Base-by-base conservation (phyloP, 345 rosid species). In the Salix caprea region DNA sequence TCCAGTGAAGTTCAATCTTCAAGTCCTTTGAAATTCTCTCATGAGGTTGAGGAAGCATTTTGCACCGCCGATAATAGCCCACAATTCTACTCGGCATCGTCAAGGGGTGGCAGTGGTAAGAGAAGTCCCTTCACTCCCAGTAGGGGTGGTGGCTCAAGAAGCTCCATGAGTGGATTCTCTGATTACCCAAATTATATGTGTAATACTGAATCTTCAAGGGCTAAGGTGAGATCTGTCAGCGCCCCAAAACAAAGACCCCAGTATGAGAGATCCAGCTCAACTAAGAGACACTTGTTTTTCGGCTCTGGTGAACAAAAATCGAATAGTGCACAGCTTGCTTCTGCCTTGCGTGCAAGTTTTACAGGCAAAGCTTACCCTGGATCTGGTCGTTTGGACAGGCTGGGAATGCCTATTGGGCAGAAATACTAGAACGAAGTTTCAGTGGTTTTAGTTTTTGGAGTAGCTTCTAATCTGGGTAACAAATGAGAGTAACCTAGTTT, bases 171-270 rank as follows among this genome's bases (percentile, higher is more conserved):
- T 60, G 88, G 91, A 6, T 92, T 84, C 86, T 81, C 87, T 0
- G 95, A 85, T 79, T 81, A 87, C 78, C 99, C 99, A 23, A 96
- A 86, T 85, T 94, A 91, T 88, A 96, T 96, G 99, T 81, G 94
- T 67, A 87, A 79, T 77, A 96, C 98, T 1, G 91, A 93, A 82
- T 96, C 98, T 42, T 92, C 97, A 15, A 88, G 74, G 88, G 99
- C 98, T 1, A 93, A 93, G 81, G 81, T 74, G 15, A 87, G 99
- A 69, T 96, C 97, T 1, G 75, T 84, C 6, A 93, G 98, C 71
- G 97, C 97, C 23, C 98, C 99, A 0, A 96, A 85, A 75, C 94
- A 89, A 54, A 88, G 99, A 62, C 92, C 90, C 0, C 92, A 86
- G 36, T 84, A 84, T 1, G 98, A 96, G 79, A 88, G 90, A 76